Conservation (phyloP, 495 filamentous ascomycete species). For the Neurospora sublineolata region DNA sequence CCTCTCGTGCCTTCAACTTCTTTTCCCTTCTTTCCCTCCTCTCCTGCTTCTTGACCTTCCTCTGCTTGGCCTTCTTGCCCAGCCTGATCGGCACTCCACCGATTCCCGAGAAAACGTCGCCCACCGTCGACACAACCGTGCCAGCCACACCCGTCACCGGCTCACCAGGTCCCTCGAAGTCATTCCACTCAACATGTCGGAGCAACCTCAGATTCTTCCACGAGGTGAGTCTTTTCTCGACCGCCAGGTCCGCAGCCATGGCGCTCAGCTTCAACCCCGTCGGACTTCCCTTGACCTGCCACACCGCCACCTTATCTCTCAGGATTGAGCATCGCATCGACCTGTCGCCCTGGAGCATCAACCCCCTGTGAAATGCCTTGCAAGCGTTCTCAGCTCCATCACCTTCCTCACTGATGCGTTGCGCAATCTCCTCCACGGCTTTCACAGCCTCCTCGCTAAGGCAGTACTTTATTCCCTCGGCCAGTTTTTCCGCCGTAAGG, state of each 20-base stretch:
- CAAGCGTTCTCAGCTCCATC: slow-evolving; percentile 66
- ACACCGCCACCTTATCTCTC: slow-evolving; percentile 52
- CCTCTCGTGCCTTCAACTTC: slow-evolving; percentile 21
- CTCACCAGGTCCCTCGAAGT: slow-evolving; percentile 67
- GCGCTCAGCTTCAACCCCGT: slow-evolving; percentile 48
- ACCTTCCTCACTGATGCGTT: slow-evolving; percentile 53
- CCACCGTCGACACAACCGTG: slow-evolving; percentile 42
- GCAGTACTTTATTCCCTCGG: slow-evolving; percentile 58
- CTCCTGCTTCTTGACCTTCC: slow-evolving; percentile 31
- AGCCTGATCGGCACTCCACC: slow-evolving; percentile 47
- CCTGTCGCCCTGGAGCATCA: slow-evolving; percentile 43
- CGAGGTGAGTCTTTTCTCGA: slow-evolving; percentile 44
- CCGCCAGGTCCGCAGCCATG: slow-evolving; percentile 53
- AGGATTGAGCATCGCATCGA: slow-evolving; percentile 62
- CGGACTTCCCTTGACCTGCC: slow-evolving; percentile 43
- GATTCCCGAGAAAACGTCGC: slow-evolving; percentile 44
- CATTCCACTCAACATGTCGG: slow-evolving; percentile 65
- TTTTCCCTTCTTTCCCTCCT: slow-evolving; percentile 31
- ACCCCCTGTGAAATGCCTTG: slow-evolving; percentile 52
- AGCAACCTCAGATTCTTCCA: slow-evolving; percentile 55
- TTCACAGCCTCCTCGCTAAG: slow-evolving; percentile 44
- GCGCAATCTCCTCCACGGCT: slow-evolving; percentile 48
- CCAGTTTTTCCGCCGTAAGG: slow-evolving; percentile 47
- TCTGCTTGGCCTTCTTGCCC: slow-evolving; percentile 39
- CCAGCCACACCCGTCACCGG: slow-evolving; percentile 54